Conservation (phyloP, 208 protist genomes). For the Wallacemonas sp. region DNA sequence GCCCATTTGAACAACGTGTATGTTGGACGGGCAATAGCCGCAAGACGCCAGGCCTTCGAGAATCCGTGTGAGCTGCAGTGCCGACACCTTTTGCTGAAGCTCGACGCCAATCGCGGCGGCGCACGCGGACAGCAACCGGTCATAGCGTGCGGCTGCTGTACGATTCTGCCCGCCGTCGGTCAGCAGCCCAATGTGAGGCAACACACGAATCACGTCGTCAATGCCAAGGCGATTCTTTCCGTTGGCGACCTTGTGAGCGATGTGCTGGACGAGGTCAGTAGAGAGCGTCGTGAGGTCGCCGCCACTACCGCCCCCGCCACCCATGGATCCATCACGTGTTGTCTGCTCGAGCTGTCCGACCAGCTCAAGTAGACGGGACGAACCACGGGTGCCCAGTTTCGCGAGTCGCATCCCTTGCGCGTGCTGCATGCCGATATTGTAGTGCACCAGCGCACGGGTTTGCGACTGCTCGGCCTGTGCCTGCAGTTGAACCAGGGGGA, state of each 20-base stretch:
- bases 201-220: constrained; percentile 52
- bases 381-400: constrained; percentile 36
- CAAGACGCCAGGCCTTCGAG: constrained; percentile 71
- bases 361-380: constrained; percentile 53
- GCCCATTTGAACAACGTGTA: constrained; percentile 70
- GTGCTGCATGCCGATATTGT: constrained; percentile 66
- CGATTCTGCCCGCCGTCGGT: constrained; percentile 13
- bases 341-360: constrained; percentile 46
- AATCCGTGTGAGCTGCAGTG: constrained; percentile 37
- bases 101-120: constrained; percentile 54
- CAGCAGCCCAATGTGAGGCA: constrained; percentile 53
- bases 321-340: constrained; percentile 15
- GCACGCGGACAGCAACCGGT: constrained; percentile 48
- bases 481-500: constrained; percentile 76
- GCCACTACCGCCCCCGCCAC: too few relatives aligned
- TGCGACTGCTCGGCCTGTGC: constrained; percentile 54
- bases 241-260: constrained; percentile 55
- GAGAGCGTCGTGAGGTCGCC: constrained; percentile 32
- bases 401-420: constrained; percentile 72
- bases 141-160: constrained; percentile 24
- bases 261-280: constrained; percentile 65
- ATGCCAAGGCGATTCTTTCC: constrained; percentile 46
- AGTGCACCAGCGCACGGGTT: constrained; percentile 63
- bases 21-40: constrained; percentile 46
- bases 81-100: constrained; percentile 35